Percentiles rank a stretch among this genome's conserved stretches.
phyloP scores from a whole-genome alignment of 2,329 filamentous ascomycete species.

The Botrytis medusae region DNA sequence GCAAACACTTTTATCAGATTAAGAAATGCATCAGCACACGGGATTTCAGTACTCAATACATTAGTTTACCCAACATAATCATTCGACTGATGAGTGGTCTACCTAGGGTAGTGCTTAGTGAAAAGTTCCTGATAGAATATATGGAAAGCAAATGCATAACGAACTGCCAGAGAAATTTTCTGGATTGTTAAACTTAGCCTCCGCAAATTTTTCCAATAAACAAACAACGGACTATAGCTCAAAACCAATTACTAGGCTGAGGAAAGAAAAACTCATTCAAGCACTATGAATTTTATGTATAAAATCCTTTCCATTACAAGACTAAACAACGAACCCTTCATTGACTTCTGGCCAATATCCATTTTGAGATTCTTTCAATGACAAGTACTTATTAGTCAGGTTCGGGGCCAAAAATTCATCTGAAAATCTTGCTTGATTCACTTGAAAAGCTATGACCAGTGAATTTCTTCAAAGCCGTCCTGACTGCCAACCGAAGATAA shows the following conservation, averaged over 20 bases:
- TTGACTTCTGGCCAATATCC: not conserved
- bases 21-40: not conserved
- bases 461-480: not conserved
- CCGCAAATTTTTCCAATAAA: not conserved
- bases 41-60: not conserved
- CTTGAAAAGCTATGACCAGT: not conserved
- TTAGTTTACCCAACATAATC: too few relatives aligned
- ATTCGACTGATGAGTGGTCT: not conserved
- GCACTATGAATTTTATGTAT: too few relatives aligned
- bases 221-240: not conserved
- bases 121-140: not conserved
- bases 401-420: accelerated
- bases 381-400: accelerated
- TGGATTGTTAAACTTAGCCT: not conserved
- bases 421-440: not conserved
- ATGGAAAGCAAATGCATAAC: not conserved
- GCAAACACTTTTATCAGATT: not conserved
- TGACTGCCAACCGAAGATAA: not conserved
- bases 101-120: not conserved
- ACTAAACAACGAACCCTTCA: not conserved
- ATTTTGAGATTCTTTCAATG: not conserved
- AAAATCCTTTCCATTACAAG: not conserved
- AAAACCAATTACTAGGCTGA: not conserved
- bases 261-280: not conserved
- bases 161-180: not conserved